Base-by-base conservation (phyloP, 495 filamentous ascomycete genomes). In the Entonaema liquescens region DNA sequence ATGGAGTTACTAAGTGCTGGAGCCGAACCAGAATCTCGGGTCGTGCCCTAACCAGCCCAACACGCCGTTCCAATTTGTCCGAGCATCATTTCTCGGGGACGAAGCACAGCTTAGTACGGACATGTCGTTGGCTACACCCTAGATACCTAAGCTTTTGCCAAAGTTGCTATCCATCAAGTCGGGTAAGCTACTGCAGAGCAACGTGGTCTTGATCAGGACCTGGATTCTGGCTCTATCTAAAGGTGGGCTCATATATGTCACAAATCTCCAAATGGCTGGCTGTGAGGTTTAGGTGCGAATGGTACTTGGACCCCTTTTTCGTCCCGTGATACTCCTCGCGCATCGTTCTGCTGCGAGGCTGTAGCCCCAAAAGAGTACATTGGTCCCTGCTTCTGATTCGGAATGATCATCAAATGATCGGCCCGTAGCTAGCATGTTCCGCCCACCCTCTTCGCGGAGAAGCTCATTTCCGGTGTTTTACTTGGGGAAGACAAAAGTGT, bases 401-500 rank as follows among this genome's bases (percentile, higher is more conserved):
- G 52, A 57, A 47, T 31, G 70, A 72, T 68, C 40, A 19, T 52
- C 61, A 15, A 17, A 60, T 23, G 60, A 59, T 73, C 60, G 61
- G 57, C 35, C 40, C 19, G 52, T 40, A 28, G 26, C 56, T 62
- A 40, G 36, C 49, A 57, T 53, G 40, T 59, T 57, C 65, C 59
- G 19, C 55, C 60, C 70, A 68, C 59, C 50, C 36, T 68, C 26
- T 12, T 53, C 65, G 69, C 15, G 49, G 59, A 61, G 59, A 26
- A 54, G 42, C 31, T 72, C 70, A 72, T 68, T 65, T 72, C 61
- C 60, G 65, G 49, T 73, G 70, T 73, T 62, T 73, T 73, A 65
- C 70, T 53, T 54, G n/a, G 65, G 65, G 56, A 54, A 31, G 19
- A 36, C 70, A 42, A 60, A 64, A 68, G 68, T 36, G 25, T 29